Percentiles rank a stretch among this genome's conserved stretches.
Conservation (phyloP, 768 basidiomycete species). For the Suillus brevipes region DNA sequence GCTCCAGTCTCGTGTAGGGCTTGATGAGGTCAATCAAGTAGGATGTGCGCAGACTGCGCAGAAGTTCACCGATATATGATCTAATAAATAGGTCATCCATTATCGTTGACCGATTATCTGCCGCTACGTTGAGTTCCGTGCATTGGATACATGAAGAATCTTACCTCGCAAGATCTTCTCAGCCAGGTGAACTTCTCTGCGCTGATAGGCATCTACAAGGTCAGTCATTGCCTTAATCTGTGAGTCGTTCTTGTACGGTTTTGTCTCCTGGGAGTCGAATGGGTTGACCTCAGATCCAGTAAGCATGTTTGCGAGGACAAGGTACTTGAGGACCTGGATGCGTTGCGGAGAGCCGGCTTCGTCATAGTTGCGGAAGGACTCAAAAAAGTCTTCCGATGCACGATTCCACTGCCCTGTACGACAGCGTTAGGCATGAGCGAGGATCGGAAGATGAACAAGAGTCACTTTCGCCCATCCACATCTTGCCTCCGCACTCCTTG, state of each 20-base stretch:
- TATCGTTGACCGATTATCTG: slow-evolving; percentile 93
- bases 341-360: slow-evolving; percentile 96
- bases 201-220: slow-evolving; percentile 94
- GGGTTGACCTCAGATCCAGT: slow-evolving; percentile 99
- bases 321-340: slow-evolving; percentile 97
- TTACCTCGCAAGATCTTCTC: slow-evolving; percentile 91
- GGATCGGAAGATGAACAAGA: neutral
- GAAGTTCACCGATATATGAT: slow-evolving; percentile 93
- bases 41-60: slow-evolving; percentile 91
- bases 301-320: slow-evolving; percentile 97
- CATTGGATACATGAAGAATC: slow-evolving; percentile 12
- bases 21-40: slow-evolving; percentile 98
- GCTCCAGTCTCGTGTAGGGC: slow-evolving; percentile 92
- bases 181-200: slow-evolving; percentile 94
- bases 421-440: slow-evolving; percentile 9
- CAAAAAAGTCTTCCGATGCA: slow-evolving; percentile 97
- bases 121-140: slow-evolving; percentile 5
- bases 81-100: slow-evolving; percentile 96
- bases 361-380: slow-evolving; percentile 98
- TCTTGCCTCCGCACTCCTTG: slow-evolving; percentile 98
- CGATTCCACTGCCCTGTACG: slow-evolving; percentile 90
- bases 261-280: slow-evolving; percentile 99
- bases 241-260: slow-evolving; percentile 93
- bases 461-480: slow-evolving; percentile 99
- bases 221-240: slow-evolving; percentile 99